These are phyloP conservation scores for Ustilago esculenta DNA, from an alignment of 1,284 basidiomycete genomes.

Conservation along the genomic window DNA sequence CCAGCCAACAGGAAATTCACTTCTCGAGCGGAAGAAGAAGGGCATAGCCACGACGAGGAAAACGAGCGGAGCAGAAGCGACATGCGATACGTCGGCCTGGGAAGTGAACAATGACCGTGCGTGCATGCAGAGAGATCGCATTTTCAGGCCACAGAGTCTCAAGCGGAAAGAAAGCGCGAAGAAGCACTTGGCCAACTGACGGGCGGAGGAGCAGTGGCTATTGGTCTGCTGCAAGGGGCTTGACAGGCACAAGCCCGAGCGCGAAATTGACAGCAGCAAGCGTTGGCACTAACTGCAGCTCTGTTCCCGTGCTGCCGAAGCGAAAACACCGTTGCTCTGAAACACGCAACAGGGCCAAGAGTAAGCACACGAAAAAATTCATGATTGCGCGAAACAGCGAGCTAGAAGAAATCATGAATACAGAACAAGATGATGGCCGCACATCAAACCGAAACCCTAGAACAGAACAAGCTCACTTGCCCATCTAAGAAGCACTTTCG, in stretches of 20 bases:
- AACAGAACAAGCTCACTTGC: too few relatives aligned
- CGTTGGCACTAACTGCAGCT: conserved; percentile 1
- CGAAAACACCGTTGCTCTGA: neutral
- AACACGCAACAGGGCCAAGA: neutral
- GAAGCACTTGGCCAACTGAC: neutral
- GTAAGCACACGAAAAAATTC: too few relatives aligned
- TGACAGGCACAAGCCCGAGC: conserved; percentile 2
- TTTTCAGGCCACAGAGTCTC: neutral
- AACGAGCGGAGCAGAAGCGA: neutral
- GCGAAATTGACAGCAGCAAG: conserved; percentile 4
- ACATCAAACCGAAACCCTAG: too few relatives aligned
- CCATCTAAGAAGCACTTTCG: too few relatives aligned
- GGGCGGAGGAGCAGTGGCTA: neutral
- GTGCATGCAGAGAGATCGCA: conserved; percentile 6
- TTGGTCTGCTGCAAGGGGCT: too few relatives aligned
- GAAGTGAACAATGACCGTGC: neutral
- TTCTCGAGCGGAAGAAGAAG: neutral
- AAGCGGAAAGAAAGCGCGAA: too few relatives aligned
- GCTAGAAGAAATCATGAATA: too few relatives aligned
- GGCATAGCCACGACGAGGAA: neutral
- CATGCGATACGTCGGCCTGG: too few relatives aligned
- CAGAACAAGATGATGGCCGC: too few relatives aligned
- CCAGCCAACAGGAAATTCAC: neutral
- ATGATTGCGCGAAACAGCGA: too few relatives aligned
- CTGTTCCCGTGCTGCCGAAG: conserved; percentile 5